Base-by-base conservation (phyloP, 176 grass and related monocot species). In the Carex scoparia region DNA sequence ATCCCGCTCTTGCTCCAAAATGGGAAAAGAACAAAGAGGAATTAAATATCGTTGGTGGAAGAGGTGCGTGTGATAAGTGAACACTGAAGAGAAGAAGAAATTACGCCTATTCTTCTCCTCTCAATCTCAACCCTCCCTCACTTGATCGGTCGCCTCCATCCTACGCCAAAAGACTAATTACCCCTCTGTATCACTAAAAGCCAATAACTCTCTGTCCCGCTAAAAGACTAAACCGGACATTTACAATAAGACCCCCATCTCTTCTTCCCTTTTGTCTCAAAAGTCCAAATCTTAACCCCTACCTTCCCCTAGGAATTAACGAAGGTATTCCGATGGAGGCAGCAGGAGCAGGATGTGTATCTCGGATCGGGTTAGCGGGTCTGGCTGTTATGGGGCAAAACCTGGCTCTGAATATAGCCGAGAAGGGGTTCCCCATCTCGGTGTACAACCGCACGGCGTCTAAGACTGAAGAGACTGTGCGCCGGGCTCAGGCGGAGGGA, bases 321-420 rank as follows among this genome's bases (percentile, higher is more conserved):
- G n/a, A 8, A 28, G 71, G 56, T 74, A 49, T 49, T 49, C 15
- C 80, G n/a, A 65, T 81, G 37, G 86, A 88, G 4, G 84, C 86
- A 18, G 68, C 89, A 2, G 76, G 84, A 16, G 68, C 89, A 2
- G 76, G 84, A 16, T 0, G 75, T 1, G 69, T 83, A 1, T 94
- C 93, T 1, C 91, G 90, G 62, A 95, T 99, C 88, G 93, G 93
- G 18, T 89, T 99, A 1, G 88, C 96, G 1, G 91, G 93, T 14
- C 88, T 99, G 59, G 96, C 91, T 14, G 92, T 92, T 83, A 98
- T 98, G 96, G 93, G 91, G 51, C 96, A 99, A 88, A 99, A 92
- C 81, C 91, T 99, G 37, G 93, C 96, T 0, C 90, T 99, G 80
- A 95, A 99, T 88, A 94, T 99, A 84, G 91, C 93, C 13, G 96